A percentile compares a stretch with the other conserved stretches of the same genome.
These are phyloP conservation scores for Thinopyrum obtusiflorum DNA, from an alignment of 202 grass and related monocot species.

Conservation along the genomic window DNA sequence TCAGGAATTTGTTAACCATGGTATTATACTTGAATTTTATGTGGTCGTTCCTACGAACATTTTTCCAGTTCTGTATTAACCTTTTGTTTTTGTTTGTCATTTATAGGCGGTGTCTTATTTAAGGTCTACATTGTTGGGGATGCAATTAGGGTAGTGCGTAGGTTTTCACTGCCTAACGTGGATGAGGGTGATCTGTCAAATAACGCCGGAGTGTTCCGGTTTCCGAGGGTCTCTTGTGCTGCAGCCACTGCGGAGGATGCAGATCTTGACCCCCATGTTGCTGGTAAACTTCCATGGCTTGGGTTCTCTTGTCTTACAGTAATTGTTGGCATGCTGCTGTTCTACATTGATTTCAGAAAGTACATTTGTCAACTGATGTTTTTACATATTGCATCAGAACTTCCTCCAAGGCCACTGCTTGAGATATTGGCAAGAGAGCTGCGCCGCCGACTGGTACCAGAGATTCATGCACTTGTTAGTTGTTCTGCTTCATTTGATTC, in stretches of 20 bases:
- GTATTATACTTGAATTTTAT: constrained; percentile 32
- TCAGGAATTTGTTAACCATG: constrained; percentile 90
- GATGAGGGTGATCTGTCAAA: constrained; percentile 55
- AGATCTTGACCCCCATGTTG: constrained; percentile 72
- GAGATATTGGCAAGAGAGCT: constrained; percentile 70
- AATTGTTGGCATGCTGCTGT: background rate
- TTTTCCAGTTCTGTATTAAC: background rate
- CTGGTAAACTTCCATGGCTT: constrained; percentile 43
- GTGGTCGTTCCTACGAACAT: background rate
- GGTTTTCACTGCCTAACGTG: constrained; percentile 89
- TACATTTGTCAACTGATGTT: constrained; percentile 12
- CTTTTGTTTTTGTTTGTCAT: background rate
- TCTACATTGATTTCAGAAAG: background rate
- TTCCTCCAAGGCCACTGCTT: constrained; percentile 78
- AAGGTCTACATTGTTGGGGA: constrained; percentile 93
- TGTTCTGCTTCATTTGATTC: constrained; percentile 16
- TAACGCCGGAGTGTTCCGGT: constrained; percentile 62
- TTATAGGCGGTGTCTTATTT: constrained; percentile 75
- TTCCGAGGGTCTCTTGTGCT: constrained; percentile 82
- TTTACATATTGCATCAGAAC: constrained; percentile 45
- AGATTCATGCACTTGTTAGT: constrained; percentile 8
- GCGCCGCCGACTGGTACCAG: constrained; percentile 54
- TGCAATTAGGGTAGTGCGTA: constrained; percentile 66
- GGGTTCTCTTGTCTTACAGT: background rate
- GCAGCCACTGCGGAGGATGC: constrained; percentile 78